Evolutionary conservation across 176 grass and related monocot genomes (phyloP), one percentile per base, ranked within the genome.

Genomic region (Aegilops speltoides): DNA sequence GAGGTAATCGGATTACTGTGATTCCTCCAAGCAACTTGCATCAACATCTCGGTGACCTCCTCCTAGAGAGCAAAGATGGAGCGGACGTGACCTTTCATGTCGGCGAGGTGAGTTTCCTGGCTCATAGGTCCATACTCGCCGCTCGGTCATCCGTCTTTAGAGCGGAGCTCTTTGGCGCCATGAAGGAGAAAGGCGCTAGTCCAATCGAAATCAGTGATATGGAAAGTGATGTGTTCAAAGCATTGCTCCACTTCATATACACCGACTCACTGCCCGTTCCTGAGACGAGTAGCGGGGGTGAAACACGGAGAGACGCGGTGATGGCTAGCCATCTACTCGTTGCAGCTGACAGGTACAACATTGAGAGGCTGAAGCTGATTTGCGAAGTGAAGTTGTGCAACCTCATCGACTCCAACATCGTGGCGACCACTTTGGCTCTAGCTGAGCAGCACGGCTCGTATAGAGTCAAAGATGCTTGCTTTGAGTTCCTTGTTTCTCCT

Each of bases 161-260:
- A 17, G 31, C 67, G 0, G 67, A 36, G 67, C 67, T 69, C 32
- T 36, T 37, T 0, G 67, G 67, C 7, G 17, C 32, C 7, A 36
- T 69, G 68, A 71, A 40, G 32, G 34, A 71, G 33, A 38, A 20
- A 2, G 34, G 0, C 19, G 31, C 4, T 10, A 1, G 68, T 23
- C 36, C 68, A 23, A 22, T 72, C 1, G 36, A 72, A 7, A 72
- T 72, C 17, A 13, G 20, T 1, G 68, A 72, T 23, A 23, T 41
- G 36, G 68, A 72, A n/a, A 12, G 20, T 72, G 68, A 41, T 1
- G 68, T 72, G 16, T 41, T 72, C 10, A 72, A 2, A 36, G 3
- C 36, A 10, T 72, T 72, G 68, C 68, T 72, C 10, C 68, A 72
- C 68, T 72, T 72, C 68, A 72, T 72, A 72, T 72, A 72, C 36